These are phyloP conservation scores for Ustanciosporium gigantosporum DNA, from an alignment of 1,284 basidiomycete species.

Conservation along the genomic window DNA sequence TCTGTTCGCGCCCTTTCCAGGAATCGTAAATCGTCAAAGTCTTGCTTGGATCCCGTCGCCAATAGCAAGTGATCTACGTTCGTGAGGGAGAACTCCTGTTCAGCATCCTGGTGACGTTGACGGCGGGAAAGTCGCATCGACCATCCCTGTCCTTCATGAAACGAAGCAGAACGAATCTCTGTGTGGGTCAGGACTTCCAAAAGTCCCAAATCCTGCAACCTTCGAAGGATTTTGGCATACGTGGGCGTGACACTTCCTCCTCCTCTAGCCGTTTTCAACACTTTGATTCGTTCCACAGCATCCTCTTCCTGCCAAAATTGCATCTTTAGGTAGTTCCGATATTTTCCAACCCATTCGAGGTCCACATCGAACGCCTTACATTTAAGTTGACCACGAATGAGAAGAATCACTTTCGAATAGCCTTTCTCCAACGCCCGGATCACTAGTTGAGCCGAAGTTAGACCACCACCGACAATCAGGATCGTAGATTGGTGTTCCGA, in stretches of 20 bases:
- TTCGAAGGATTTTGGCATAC: slow-evolving; percentile 45
- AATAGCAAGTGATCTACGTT: no score
- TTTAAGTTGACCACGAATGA: slow-evolving; percentile 58
- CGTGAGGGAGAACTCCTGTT: slow-evolving; percentile 42
- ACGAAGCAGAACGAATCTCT: slow-evolving; percentile 19
- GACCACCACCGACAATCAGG: slow-evolving; percentile 61
- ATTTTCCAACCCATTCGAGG: slow-evolving; percentile 55
- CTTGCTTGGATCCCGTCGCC: slow-evolving; percentile 55
- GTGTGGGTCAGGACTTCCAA: slow-evolving; percentile 50
- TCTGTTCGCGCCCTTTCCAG: slow-evolving; percentile 31
- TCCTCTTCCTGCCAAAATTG: slow-evolving; percentile 58
- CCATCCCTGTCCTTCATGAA: slow-evolving; percentile 24
- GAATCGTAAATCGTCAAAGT: slow-evolving; percentile 46
- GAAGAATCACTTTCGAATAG: slow-evolving; percentile 53
- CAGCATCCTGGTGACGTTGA: not conserved
- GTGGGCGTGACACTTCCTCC: slow-evolving; percentile 60
- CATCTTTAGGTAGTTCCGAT: slow-evolving; percentile 54
- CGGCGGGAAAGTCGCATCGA: slow-evolving; percentile 9
- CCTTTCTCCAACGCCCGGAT: slow-evolving; percentile 54
- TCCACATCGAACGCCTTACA: slow-evolving; percentile 59
- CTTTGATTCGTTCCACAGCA: slow-evolving; percentile 31
- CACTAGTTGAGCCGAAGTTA: slow-evolving; percentile 61
- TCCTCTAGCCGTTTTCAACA: slow-evolving; percentile 51
- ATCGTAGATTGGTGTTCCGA: slow-evolving; percentile 8
- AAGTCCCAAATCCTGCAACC: slow-evolving; percentile 35